Evolutionary conservation across 2,329 filamentous ascomycete species (phyloP), one percentile per base, ranked within the genome.

Genomic region (Diaporthe sp.): DNA sequence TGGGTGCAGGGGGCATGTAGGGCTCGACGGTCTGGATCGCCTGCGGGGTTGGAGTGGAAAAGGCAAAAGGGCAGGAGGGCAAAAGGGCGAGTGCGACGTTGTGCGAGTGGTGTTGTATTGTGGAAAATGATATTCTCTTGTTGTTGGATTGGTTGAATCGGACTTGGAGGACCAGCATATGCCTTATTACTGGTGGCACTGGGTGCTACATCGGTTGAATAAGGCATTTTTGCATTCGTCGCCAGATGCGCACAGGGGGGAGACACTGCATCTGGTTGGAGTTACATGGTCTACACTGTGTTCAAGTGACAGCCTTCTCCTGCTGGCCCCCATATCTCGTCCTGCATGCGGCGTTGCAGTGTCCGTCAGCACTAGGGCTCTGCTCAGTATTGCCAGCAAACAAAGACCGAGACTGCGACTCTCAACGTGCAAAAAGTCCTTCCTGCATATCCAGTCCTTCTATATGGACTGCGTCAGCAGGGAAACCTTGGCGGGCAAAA

Each of bases 281-380:
- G 37, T 68, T n/a, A 39, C 44, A 68, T 51, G 15, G 39, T 10
- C 39, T 8, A 25, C 31, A 3, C n/a, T 68, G 22, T 68, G 44
- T 51, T 53, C 44, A 68, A 68, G 65, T 53, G 65, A 53, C 44
- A 51, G 61, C 42, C 61, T 51, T n/a, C 22, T 51, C 22, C 65
- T 53, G 65, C 47, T 22, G 47, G 31, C 65, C 47, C 22, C 47
- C 47, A 28, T 53, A 20, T 53, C 31, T 37, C 31, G 39, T 53
- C 65, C 22, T 39, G 47, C 49, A 68, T 53, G 65, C 34, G n/a
- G 65, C 47, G 47, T 53, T 39, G n/a, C 65, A 37, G 53, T 68
- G 31, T 25, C 31, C 31, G 65, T 68, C 31, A 68, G 65, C 65
- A 68, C 65, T 68, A 68, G n/a, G 39, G 47, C 15, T 20, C 31